Evolutionary conservation across 768 basidiomycete species (phyloP).

Genomic region (Suillus weaverae): DNA sequence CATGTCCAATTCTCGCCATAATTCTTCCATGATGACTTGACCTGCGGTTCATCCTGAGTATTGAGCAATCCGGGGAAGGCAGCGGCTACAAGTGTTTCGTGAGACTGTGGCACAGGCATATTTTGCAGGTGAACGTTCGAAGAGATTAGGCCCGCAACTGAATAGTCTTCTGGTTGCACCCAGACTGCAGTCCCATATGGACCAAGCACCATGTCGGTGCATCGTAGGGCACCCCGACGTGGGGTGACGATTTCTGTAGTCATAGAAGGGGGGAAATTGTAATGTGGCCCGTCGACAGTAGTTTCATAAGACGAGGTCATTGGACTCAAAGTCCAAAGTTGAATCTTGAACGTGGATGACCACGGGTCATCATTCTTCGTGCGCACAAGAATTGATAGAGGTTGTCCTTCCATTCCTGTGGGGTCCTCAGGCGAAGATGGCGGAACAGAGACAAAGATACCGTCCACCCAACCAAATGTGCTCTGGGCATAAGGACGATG

Average conservation of each 20-base stretch:
- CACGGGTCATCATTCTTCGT: constrained; percentile 63
- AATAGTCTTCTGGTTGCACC: constrained; percentile 56
- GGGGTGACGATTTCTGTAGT: constrained; percentile 37
- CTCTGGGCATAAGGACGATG: constrained; percentile 43
- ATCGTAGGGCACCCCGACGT: constrained; percentile 52
- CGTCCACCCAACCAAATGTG: constrained; percentile 71
- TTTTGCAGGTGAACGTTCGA: constrained; percentile 17
- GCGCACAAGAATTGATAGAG: constrained; percentile 51
- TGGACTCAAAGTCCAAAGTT: constrained; percentile 50
- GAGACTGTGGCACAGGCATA: constrained; percentile 17
- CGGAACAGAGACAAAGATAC: constrained; percentile 42
- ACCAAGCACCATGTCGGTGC: constrained; percentile 54
- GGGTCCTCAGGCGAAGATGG: constrained; percentile 1
- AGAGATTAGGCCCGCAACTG: constrained; percentile 38
- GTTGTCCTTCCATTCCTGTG: not conserved
- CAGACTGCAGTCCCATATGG: constrained; percentile 59
- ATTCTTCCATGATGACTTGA: constrained; percentile 34
- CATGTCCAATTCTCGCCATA: constrained; percentile 50
- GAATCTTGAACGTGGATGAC: constrained; percentile 48
- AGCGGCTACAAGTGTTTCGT: constrained; percentile 47
- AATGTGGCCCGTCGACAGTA: constrained; percentile 23
- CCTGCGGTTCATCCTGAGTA: constrained; percentile 19
- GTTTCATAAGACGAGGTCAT: constrained; percentile 17
- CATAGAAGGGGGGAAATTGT: constrained; percentile 51
- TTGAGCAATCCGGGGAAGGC: constrained; percentile 47